Conservation (phyloP, 805 yeast species). For the Barnettozyma sucrosica region DNA sequence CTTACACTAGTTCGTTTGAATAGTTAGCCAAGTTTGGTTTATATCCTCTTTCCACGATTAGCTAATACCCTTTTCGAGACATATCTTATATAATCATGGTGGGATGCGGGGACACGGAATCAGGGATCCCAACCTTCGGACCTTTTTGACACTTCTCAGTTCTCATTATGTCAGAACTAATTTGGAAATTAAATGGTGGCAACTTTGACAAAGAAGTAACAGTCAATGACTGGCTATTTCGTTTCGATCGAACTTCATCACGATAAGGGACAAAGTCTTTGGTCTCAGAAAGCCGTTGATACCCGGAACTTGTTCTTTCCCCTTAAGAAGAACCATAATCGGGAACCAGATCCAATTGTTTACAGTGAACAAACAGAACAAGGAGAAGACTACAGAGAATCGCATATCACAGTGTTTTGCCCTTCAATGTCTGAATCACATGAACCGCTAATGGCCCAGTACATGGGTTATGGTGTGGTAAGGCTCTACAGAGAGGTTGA, state of each 20-base stretch:
- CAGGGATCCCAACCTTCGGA: too few relatives aligned
- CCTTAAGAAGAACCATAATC: background rate
- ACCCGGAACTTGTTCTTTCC: slow-evolving; percentile 1
- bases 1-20: background rate
- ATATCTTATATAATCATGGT: background rate
- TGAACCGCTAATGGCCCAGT: slow-evolving; percentile 38
- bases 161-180: background rate
- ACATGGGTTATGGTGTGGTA: slow-evolving; percentile 70
- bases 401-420: slow-evolving; percentile 26
- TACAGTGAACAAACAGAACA: background rate
- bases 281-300: slow-evolving; percentile 2
- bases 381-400: slow-evolving; percentile 22
- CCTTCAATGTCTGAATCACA: background rate
- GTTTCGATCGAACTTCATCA: slow-evolving; percentile 15
- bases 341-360: background rate
- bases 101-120: too few relatives aligned
- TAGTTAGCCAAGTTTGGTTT: background rate
- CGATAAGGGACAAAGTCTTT: slow-evolving; percentile 1
- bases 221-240: background rate
- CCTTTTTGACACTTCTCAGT: background rate
- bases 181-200: background rate
- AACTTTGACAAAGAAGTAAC: background rate
- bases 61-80: too few relatives aligned
- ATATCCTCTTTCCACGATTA: background rate
- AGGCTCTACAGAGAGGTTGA: slow-evolving; percentile 53